A percentile compares a stretch with the other conserved stretches of the same genome.
Evolutionary conservation across 2,329 filamentous ascomycete species (phyloP).

Genomic region (Malbranchea zuffiana): DNA sequence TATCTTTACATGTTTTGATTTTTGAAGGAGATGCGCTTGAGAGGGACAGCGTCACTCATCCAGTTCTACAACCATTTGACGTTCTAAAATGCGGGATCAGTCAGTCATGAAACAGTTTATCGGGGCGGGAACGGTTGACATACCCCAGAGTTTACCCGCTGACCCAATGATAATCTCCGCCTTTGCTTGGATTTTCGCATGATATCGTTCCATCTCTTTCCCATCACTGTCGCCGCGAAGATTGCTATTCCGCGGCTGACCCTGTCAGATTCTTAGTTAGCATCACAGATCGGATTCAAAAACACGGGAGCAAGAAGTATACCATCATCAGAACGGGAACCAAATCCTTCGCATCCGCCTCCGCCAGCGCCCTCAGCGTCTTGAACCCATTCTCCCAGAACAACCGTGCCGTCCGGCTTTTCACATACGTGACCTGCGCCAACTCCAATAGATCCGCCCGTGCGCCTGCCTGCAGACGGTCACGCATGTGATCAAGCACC

Average conservation of each 20-base stretch:
- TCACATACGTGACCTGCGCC: conserved; percentile 62
- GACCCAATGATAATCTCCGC: conserved; percentile 58
- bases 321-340: conserved; percentile 63
- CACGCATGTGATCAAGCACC: conserved; percentile 63
- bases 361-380: conserved; percentile 56
- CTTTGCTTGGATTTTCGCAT: conserved; percentile 54
- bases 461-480: conserved; percentile 61
- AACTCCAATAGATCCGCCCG: conserved; percentile 59
- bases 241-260: conserved; percentile 52
- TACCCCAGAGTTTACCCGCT: conserved; percentile 57
- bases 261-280: conserved; percentile 30
- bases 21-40: neutral
- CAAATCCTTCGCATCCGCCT: conserved; percentile 56
- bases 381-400: conserved; percentile 70
- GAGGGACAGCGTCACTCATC: conserved; percentile 6
- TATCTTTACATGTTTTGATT: no score
- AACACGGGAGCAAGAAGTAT: conserved; percentile 15
- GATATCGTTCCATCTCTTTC: conserved; percentile 49
- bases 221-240: conserved; percentile 33
- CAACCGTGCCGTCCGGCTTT: conserved; percentile 61
- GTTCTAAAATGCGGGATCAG: conserved; percentile 3
- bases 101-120: neutral
- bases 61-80: conserved; percentile 10
- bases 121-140: conserved; percentile 9
- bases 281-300: neutral